A percentile compares a stretch with the other conserved stretches of the same genome.
Evolutionary conservation across 139 green algal species (phyloP).

Genomic region (Chlorella sp.): DNA sequence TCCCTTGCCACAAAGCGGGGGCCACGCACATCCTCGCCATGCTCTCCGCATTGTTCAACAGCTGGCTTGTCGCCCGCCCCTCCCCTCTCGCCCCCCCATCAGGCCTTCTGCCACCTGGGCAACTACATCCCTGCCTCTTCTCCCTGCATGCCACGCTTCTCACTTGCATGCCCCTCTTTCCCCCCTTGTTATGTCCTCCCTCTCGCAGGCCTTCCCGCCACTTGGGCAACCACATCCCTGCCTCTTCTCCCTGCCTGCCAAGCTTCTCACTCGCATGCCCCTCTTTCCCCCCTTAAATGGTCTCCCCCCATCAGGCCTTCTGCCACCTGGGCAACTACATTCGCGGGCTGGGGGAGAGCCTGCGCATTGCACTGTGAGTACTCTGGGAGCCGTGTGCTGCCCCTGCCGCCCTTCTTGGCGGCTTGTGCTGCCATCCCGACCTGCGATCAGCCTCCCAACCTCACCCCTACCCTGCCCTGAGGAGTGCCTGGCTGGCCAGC

Average conservation of each 20-base stretch:
- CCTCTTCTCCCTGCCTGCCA: too few relatives aligned
- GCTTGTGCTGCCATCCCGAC: not conserved
- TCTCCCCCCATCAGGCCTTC: not conserved
- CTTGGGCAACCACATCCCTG: slow-evolving; percentile 3
- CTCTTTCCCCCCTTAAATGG: too few relatives aligned
- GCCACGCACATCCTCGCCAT: too few relatives aligned
- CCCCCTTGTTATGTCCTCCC: too few relatives aligned
- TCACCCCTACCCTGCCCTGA: not conserved
- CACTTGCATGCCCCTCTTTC: not conserved
- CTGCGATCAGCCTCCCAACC: not conserved
- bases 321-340: slow-evolving; percentile 22
- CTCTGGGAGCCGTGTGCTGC: not conserved
- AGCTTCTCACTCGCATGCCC: not conserved
- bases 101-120: slow-evolving; percentile 20
- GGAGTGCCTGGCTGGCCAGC: not conserved
- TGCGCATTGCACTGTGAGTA: slow-evolving; percentile 2
- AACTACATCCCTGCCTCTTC: not conserved
- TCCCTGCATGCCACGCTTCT: too few relatives aligned
- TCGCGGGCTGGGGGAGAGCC: slow-evolving; percentile 13
- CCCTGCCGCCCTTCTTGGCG: not conserved
- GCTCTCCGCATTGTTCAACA: too few relatives aligned
- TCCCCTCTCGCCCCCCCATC: not conserved
- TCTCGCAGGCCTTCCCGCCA: not conserved
- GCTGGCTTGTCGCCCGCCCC: too few relatives aligned
- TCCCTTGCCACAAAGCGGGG: too few relatives aligned